These are phyloP conservation scores for Marsdenia floribunda DNA, from an alignment of 257 asterid species.

Conservation along the genomic window DNA sequence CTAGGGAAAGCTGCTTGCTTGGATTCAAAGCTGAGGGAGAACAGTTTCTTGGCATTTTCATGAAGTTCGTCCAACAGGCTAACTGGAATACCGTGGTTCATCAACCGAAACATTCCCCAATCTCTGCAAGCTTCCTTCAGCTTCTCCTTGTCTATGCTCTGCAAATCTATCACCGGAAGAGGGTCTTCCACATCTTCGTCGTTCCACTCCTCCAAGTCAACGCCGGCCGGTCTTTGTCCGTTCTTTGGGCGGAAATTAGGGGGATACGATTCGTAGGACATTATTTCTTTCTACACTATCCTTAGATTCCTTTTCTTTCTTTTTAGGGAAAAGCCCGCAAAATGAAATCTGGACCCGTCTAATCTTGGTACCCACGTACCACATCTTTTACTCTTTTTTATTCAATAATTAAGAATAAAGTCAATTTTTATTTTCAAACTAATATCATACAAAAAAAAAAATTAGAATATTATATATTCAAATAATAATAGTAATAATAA, in stretches of 20 bases:
- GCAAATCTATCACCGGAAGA: conserved; percentile 59
- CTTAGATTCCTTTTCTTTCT: too few relatives aligned
- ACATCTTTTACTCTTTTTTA: too few relatives aligned
- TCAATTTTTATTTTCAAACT: too few relatives aligned
- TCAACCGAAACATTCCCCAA: conserved; percentile 84
- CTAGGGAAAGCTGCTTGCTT: conserved; percentile 34
- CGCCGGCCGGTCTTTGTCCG: conserved; percentile 5
- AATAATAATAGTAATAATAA: too few relatives aligned
- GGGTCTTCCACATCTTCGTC: conserved; percentile 22
- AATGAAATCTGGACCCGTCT: too few relatives aligned
- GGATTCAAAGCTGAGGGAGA: conserved; percentile 41
- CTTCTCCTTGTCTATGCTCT: conserved; percentile 18
- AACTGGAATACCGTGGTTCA: conserved; percentile 69
- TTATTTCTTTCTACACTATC: background rate
- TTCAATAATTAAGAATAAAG: too few relatives aligned
- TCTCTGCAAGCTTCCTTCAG: conserved; percentile 51
- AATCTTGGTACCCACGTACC: too few relatives aligned
- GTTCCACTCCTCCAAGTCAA: conserved; percentile 14
- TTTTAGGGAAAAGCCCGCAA: too few relatives aligned
- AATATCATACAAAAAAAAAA: too few relatives aligned
- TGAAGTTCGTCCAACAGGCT: conserved; percentile 40
- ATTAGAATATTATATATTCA: too few relatives aligned
- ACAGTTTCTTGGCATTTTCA: conserved; percentile 35
- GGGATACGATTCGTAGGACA: conserved; percentile 49
- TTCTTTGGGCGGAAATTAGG: conserved; percentile 46